Evolutionary conservation across 1,284 basidiomycete species (phyloP), one percentile per base, ranked within the genome.

Genomic region (Ganoderma leucocontextum): DNA sequence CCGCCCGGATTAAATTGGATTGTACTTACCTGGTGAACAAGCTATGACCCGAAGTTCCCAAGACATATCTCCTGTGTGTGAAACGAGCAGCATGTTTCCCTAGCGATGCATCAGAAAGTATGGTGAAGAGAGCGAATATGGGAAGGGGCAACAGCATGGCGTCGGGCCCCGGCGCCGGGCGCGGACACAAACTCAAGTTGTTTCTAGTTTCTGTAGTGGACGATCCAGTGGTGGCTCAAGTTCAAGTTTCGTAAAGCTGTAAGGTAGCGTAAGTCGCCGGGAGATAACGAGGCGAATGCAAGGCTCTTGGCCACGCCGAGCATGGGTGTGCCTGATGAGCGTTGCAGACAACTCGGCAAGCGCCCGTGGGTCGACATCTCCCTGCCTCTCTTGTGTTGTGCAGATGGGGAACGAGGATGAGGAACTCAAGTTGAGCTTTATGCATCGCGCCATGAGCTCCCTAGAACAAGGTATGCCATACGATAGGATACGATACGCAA

Each of bases 211-310:
- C 47, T n/a, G 17, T 19, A 8, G 22, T 29, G 29, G 29, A 29
- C 29, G 47, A 9, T n/a, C 7, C 47, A 52, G 22, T 25, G 36
- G 10, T 38, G 15, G 19, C 7, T 38, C 35, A 39, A 39, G 39
- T 29, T 29, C 29, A 29, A 1, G 29, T 29, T 29, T 29, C 29
- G 29, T 29, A 29, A 29, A 29, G 29, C 29, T 29, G 29, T 29
- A 29, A 29, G 29, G 29, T 29, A 29, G 29, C 29, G 29, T 29
- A 29, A 29, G 29, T 29, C 29, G 2, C 29, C 29, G 29, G 64
- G 60, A n/a, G 49, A 66, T 65, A 69, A 61, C 65, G 67, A 63
- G 71, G 67, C 55, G 39, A 52, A 57, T 61, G 71, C 67, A 33
- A 70, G 69, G 65, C 66, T 66, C 49, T 57, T 57, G 47, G 39